phyloP scores from a whole-genome alignment of 306 rosid genomes.

The Herpetospermum pedunculosum region DNA sequence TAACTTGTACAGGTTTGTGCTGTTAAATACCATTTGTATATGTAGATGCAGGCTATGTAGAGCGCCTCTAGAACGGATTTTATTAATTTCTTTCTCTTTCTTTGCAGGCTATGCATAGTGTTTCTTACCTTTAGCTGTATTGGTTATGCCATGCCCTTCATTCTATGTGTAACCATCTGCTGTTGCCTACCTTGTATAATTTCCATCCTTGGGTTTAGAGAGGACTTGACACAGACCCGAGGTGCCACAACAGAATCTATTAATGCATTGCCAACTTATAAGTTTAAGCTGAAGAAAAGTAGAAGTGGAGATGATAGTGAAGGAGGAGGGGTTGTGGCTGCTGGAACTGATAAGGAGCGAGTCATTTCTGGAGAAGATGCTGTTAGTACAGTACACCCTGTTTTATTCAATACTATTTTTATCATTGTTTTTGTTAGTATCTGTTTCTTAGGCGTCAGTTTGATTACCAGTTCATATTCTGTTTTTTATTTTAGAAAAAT shows the following conservation, averaged over 20 bases:
- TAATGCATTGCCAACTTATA: conserved; percentile 72
- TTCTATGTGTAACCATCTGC: conserved; percentile 94
- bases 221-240: conserved; percentile 65
- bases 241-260: conserved; percentile 94
- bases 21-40: conserved; percentile 1
- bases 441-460: neutral
- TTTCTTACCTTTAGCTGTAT: conserved; percentile 92
- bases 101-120: conserved; percentile 84
- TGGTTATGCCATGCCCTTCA: conserved; percentile 98
- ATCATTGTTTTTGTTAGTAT: neutral
- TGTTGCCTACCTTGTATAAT: conserved; percentile 97
- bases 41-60: neutral
- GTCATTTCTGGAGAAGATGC: conserved; percentile 91
- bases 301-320: conserved; percentile 46
- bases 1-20: conserved; percentile 72
- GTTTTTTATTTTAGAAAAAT: neutral
- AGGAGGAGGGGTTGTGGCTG: conserved; percentile 88
- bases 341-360: conserved; percentile 84
- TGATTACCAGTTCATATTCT: neutral
- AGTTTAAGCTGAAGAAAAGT: conserved; percentile 73
- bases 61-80: neutral
- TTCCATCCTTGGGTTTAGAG: conserved; percentile 87
- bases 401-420: neutral
- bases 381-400: conserved; percentile 29
- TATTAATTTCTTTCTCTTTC: conserved; percentile 16